These are phyloP conservation scores for Hypoxylon lenormandii DNA, from an alignment of 495 filamentous ascomycete genomes.

Conservation along the genomic window DNA sequence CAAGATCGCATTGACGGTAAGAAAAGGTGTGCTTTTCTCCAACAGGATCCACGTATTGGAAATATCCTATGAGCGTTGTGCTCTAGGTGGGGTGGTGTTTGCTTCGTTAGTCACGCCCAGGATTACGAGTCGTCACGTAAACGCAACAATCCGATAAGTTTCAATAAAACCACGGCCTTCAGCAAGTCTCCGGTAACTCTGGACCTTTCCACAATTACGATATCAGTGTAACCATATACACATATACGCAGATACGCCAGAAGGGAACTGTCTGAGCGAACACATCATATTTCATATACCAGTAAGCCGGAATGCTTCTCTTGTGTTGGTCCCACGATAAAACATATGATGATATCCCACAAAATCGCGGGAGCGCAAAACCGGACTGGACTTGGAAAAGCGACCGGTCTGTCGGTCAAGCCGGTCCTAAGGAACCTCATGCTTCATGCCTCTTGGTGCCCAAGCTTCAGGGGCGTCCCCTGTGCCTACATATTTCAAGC, in stretches of 20 bases:
- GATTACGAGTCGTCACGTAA: too few relatives aligned
- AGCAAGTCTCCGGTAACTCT: slow-evolving; percentile 7
- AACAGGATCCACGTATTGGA: slow-evolving; percentile 33
- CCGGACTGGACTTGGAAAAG: too few relatives aligned
- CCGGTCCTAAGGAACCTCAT: not conserved
- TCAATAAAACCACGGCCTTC: slow-evolving; percentile 3
- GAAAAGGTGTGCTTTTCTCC: slow-evolving; percentile 24
- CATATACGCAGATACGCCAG: too few relatives aligned
- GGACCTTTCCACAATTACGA: too few relatives aligned
- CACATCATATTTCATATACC: too few relatives aligned
- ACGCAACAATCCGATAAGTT: slow-evolving; percentile 25
- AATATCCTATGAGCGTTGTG: slow-evolving; percentile 10
- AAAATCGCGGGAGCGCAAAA: too few relatives aligned
- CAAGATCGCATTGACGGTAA: slow-evolving; percentile 31
- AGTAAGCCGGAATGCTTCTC: too few relatives aligned
- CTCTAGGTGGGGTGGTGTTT: not conserved
- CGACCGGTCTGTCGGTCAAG: too few relatives aligned
- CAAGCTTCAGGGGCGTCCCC: slow-evolving; percentile 25
- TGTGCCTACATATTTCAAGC: slow-evolving; percentile 17
- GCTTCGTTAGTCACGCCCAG: slow-evolving; percentile 3
- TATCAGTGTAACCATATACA: too few relatives aligned
- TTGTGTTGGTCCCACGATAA: too few relatives aligned
- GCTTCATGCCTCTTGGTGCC: slow-evolving; percentile 22
- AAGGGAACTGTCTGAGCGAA: too few relatives aligned
- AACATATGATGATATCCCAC: too few relatives aligned